Conservation (phyloP, 495 filamentous ascomycete species). For the Aspergillus sparsus region DNA sequence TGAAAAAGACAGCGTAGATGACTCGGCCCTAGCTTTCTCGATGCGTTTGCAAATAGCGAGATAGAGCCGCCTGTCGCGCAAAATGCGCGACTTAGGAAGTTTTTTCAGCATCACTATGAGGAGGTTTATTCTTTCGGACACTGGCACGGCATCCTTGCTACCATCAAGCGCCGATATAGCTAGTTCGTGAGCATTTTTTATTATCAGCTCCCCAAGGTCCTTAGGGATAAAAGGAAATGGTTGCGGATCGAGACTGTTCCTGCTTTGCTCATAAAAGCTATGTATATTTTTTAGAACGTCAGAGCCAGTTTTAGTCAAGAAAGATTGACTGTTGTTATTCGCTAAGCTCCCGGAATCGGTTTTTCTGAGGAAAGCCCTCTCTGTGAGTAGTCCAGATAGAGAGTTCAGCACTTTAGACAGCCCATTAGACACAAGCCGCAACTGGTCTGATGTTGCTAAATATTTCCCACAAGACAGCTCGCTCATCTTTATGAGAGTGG, state of each 20-base stretch:
- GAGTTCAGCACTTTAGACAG: constrained; percentile 39
- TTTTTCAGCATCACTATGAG: constrained; percentile 61
- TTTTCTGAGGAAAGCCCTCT: constrained; percentile 64
- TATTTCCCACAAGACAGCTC: constrained; percentile 28
- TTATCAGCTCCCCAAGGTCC: constrained; percentile 59
- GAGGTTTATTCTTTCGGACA: constrained; percentile 47
- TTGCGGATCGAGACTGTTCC: constrained; percentile 45
- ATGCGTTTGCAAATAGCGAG: constrained; percentile 51
- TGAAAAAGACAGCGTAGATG: constrained; percentile 40
- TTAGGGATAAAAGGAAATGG: constrained; percentile 59
- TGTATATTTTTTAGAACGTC: constrained; percentile 62
- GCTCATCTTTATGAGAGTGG: constrained; percentile 59
- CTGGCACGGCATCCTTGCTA: constrained; percentile 25
- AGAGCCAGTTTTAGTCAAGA: constrained; percentile 26
- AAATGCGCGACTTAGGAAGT: constrained; percentile 52
- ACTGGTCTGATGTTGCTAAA: constrained; percentile 19
- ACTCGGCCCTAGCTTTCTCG: constrained; percentile 21
- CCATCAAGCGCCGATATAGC: constrained; percentile 43
- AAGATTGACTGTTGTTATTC: constrained; percentile 13
- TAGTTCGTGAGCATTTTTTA: constrained; percentile 60
- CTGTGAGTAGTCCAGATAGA: constrained; percentile 62
- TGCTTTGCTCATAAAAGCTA: constrained; percentile 60
- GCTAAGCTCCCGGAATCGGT: constrained; percentile 27
- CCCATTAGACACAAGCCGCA: constrained; percentile 28
- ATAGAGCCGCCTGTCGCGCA: constrained; percentile 57